phyloP scores from a whole-genome alignment of 169 alveolate genomes.

The Toxoplasma gondii region DNA sequence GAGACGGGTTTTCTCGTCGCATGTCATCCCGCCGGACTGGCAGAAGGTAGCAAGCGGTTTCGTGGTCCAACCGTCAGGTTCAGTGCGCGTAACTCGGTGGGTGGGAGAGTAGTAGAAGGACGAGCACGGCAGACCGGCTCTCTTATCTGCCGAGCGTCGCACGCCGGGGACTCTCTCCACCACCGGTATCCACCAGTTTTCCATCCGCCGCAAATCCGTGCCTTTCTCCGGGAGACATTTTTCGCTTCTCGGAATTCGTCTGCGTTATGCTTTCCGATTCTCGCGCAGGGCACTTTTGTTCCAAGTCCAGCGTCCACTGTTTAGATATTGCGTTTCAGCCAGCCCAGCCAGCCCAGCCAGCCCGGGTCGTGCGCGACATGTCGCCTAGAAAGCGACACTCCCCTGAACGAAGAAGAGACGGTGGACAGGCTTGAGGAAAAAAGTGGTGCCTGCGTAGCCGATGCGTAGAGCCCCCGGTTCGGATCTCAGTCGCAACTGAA shows the following conservation, averaged over 20 bases:
- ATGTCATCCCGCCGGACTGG: too few relatives aligned
- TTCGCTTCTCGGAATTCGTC: background rate
- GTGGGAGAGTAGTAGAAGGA: background rate
- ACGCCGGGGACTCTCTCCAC: background rate
- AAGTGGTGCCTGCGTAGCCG: too few relatives aligned
- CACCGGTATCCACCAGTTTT: background rate
- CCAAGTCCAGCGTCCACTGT: background rate
- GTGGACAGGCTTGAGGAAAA: too few relatives aligned
- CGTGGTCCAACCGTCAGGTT: too few relatives aligned
- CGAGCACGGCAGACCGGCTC: background rate
- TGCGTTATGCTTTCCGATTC: too few relatives aligned
- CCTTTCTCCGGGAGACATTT: background rate
- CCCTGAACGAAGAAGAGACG: background rate
- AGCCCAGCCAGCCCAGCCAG: slow-evolving; percentile 16
- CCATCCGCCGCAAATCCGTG: background rate
- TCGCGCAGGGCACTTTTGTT: too few relatives aligned
- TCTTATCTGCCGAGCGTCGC: background rate
- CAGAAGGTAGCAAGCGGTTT: too few relatives aligned
- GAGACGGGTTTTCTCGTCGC: too few relatives aligned
- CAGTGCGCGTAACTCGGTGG: background rate
- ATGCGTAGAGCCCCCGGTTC: too few relatives aligned
- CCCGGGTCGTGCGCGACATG: slow-evolving; percentile 18
- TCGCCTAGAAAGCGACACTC: slow-evolving; percentile 4
- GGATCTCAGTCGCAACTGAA: too few relatives aligned
- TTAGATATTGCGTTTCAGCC: background rate